A percentile compares a stretch with the other conserved stretches of the same genome.
These are phyloP conservation scores for Fusarium sp. DNA, from an alignment of 2,329 filamentous ascomycete species.

Conservation along the genomic window DNA sequence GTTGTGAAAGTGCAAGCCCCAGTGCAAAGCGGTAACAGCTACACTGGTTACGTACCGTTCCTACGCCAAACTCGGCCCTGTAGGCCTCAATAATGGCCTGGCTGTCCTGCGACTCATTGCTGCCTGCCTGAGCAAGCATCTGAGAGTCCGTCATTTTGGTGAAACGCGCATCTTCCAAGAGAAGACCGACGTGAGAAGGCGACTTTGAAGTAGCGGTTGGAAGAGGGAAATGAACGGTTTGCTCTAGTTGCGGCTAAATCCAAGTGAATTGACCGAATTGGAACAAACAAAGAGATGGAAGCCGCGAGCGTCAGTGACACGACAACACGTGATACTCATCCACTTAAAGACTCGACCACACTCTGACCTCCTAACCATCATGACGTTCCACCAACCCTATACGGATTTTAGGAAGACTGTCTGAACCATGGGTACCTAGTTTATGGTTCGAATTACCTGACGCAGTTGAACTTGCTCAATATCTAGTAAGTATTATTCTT, in stretches of 20 bases:
- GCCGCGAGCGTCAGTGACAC: slow-evolving; percentile 31
- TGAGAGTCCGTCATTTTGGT: slow-evolving; percentile 51
- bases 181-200: background rate
- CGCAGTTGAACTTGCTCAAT: too few species aligned
- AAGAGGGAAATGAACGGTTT: slow-evolving; percentile 8
- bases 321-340: slow-evolving; percentile 25
- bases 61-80: slow-evolving; percentile 58
- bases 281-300: slow-evolving; percentile 19
- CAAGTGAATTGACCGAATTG: slow-evolving; percentile 25
- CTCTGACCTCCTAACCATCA: background rate
- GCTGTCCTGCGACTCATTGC: slow-evolving; percentile 62
- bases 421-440: too few species aligned
- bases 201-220: slow-evolving; percentile 9
- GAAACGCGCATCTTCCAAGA: slow-evolving; percentile 36
- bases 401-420: too few species aligned
- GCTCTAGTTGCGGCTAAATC: slow-evolving; percentile 35
- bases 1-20: slow-evolving; percentile 18
- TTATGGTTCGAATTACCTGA: too few species aligned
- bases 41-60: slow-evolving; percentile 56
- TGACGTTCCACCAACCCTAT: too few species aligned
- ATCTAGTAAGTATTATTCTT: too few species aligned
- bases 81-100: slow-evolving; percentile 59
- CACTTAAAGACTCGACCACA: background rate
- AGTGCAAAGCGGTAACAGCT: slow-evolving; percentile 26
- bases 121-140: slow-evolving; percentile 53